Percentiles rank a stretch among this genome's conserved stretches.
Evolutionary conservation across 2,329 filamentous ascomycete species (phyloP).

Genomic region (Cryphonectria japonica): DNA sequence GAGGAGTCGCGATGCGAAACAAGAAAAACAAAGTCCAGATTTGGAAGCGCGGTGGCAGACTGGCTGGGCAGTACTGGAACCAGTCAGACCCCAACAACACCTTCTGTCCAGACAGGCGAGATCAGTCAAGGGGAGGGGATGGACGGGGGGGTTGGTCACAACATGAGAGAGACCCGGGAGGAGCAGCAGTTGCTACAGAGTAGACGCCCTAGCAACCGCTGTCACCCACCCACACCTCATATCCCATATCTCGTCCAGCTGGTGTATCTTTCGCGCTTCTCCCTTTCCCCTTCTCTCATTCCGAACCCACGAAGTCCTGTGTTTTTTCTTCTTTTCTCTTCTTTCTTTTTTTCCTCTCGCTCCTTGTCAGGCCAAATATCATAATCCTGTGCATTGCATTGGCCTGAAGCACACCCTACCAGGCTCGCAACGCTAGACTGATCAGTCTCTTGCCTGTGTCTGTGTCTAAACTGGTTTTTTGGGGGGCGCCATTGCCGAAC

Average conservation of each 20-base stretch:
- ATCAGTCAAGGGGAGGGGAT: background rate
- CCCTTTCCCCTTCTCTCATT: background rate
- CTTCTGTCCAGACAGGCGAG: background rate
- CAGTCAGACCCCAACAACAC: background rate
- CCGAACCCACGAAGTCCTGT: background rate
- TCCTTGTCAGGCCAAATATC: background rate
- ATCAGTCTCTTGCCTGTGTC: background rate
- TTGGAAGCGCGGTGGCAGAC: constrained; percentile 4
- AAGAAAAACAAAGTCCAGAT: constrained; percentile 28
- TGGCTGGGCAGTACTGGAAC: background rate
- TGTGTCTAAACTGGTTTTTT: background rate
- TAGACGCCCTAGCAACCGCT: constrained; percentile 5
- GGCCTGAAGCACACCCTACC: background rate
- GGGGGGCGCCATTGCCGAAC: background rate
- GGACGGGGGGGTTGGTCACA: background rate
- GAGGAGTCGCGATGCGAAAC: constrained; percentile 28
- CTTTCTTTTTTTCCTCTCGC: too few species aligned
- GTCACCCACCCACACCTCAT: background rate
- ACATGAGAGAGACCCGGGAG: background rate
- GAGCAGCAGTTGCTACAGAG: constrained; percentile 1
- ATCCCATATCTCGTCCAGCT: background rate
- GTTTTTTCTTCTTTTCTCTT: too few species aligned
- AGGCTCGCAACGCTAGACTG: background rate
- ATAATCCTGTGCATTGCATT: background rate
- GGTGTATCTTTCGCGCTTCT: background rate